These are phyloP conservation scores for Tephrocybe sp. DNA, from an alignment of 768 basidiomycete genomes.

Conservation along the genomic window DNA sequence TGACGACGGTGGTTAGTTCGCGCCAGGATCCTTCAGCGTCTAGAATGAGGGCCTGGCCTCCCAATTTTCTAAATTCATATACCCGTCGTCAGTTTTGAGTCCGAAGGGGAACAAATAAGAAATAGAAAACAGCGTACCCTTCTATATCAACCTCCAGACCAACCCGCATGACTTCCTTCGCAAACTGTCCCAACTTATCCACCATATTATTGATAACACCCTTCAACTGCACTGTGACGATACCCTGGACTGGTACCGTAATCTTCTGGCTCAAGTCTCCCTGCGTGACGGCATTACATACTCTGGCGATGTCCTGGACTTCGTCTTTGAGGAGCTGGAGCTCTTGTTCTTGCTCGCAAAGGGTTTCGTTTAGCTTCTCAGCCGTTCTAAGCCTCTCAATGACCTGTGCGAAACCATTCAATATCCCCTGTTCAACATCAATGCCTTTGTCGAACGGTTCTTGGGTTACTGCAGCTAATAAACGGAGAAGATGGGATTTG, in stretches of 20 bases:
- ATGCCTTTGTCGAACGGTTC: no score
- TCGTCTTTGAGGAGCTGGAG: constrained; percentile 79
- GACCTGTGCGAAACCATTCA: not conserved
- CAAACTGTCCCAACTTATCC: constrained; percentile 78
- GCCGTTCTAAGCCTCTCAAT: constrained; percentile 1
- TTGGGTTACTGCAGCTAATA: no score
- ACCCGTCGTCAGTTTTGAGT: no score
- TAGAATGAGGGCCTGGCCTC: constrained; percentile 82
- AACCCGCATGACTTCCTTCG: constrained; percentile 87
- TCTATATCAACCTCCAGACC: constrained; percentile 84
- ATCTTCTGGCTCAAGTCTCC: constrained; percentile 81
- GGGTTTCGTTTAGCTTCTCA: not conserved
- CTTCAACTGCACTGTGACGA: constrained; percentile 80
- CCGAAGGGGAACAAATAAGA: not conserved
- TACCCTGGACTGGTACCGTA: constrained; percentile 74
- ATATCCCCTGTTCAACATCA: constrained; percentile 5
- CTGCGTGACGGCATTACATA: constrained; percentile 79
- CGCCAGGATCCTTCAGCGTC: constrained; percentile 93
- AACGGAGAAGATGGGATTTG: no score
- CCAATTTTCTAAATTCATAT: constrained; percentile 85
- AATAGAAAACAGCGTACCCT: constrained; percentile 40
- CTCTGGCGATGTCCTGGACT: constrained; percentile 78
- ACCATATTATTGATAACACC: constrained; percentile 78
- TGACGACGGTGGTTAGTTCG: constrained; percentile 80
- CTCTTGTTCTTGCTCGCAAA: constrained; percentile 46